Percentiles rank a stretch among this genome's conserved stretches.
These are phyloP conservation scores for Dryadomyces quercus-mongolicae DNA, from an alignment of 2,329 filamentous ascomycete genomes.

Conservation along the genomic window DNA sequence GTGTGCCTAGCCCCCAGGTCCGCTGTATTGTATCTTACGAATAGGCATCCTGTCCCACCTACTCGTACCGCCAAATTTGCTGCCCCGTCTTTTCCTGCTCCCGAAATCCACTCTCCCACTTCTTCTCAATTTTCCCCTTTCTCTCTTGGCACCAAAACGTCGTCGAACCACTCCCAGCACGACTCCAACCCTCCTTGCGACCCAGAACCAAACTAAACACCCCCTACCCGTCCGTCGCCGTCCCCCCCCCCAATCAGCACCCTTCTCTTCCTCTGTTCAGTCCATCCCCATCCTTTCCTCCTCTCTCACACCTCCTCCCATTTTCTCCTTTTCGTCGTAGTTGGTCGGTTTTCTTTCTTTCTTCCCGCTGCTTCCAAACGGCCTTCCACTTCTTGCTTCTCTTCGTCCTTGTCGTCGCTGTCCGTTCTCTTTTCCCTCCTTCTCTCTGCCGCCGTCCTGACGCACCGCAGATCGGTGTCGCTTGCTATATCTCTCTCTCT, in stretches of 20 bases:
- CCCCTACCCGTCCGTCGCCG: constrained; percentile 1
- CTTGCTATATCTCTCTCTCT: not conserved
- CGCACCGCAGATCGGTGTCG: not conserved
- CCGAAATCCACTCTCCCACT: not conserved
- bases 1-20: too few relatives aligned
- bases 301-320: not conserved
- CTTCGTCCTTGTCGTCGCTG: not conserved
- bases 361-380: not conserved
- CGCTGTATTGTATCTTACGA: not conserved
- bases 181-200: not conserved
- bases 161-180: constrained; percentile 1
- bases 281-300: not conserved
- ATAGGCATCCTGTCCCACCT: not conserved
- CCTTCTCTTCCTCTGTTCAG: not conserved
- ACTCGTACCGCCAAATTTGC: not conserved
- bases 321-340: not conserved
- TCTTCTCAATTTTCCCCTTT: constrained; percentile 2
- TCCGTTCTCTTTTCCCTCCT: not conserved
- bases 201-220: not conserved
- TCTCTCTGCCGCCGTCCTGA: too few relatives aligned
- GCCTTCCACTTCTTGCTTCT: not conserved
- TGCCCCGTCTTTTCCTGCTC: not conserved
- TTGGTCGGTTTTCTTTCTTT: not conserved
- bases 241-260: not conserved
- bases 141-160: not conserved